These are phyloP conservation scores for Drosera spatulata DNA, from an alignment of 179 eudicot genomes.

Conservation along the genomic window DNA sequence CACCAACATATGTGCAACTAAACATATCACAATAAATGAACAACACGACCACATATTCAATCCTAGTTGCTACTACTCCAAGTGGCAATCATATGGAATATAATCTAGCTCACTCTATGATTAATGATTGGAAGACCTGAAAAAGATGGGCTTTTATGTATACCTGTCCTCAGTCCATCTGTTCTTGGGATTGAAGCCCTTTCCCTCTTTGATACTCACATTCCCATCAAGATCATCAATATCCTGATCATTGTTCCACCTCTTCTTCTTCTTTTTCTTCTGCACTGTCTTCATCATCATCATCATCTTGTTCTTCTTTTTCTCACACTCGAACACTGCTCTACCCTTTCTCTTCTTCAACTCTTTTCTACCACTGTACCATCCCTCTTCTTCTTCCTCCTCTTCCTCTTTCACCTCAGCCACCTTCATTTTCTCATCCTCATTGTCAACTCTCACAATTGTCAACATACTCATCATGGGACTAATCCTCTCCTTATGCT, in stretches of 20 bases:
- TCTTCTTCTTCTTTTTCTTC: constrained; percentile 22
- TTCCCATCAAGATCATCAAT: constrained; percentile 18
- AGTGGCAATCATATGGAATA: background rate
- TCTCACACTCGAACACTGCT: constrained; percentile 2
- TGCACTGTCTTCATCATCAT: constrained; percentile 8
- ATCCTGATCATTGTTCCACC: constrained; percentile 15
- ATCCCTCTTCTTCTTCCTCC: background rate
- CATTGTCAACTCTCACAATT: background rate
- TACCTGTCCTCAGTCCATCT: constrained; percentile 85
- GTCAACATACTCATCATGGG: constrained; percentile 12
- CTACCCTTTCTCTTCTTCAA: background rate
- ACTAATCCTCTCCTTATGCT: constrained; percentile 20
- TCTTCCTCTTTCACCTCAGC: constrained; percentile 1
- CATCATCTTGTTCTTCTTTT: constrained; percentile 7
- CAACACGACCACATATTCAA: too few species aligned
- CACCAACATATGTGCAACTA: background rate
- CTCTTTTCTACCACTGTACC: background rate
- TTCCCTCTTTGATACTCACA: constrained; percentile 14
- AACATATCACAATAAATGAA: too few species aligned
- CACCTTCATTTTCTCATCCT: background rate
- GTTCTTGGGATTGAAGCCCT: constrained; percentile 30
- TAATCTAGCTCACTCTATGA: background rate
- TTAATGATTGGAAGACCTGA: background rate
- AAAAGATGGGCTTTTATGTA: background rate
- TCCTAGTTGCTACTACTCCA: background rate